A percentile compares a stretch with the other conserved stretches of the same genome.
Evolutionary conservation across 2,329 filamentous ascomycete species (phyloP).

Genomic region (Mollisiaceae sp.): DNA sequence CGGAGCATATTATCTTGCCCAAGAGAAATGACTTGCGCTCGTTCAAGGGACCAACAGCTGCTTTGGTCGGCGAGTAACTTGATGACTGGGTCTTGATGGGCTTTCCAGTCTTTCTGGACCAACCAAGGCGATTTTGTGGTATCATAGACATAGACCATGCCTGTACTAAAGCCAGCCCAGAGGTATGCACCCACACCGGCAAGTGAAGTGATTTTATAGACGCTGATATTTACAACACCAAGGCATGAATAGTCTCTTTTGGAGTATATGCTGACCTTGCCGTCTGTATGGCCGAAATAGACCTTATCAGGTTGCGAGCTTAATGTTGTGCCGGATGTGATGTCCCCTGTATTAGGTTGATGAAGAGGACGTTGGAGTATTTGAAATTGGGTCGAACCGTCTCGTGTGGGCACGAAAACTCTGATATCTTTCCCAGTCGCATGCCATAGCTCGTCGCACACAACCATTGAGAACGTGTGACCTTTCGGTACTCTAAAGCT

Average conservation of each 20-base stretch:
- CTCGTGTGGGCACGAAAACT: slow-evolving; percentile 76
- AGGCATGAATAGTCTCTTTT: slow-evolving; percentile 74
- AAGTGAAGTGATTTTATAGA: slow-evolving; percentile 93
- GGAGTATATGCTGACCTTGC: slow-evolving; percentile 94
- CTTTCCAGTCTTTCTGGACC: slow-evolving; percentile 93
- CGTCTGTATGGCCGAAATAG: slow-evolving; percentile 91
- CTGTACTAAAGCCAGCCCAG: slow-evolving; percentile 95
- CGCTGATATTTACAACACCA: slow-evolving; percentile 82
- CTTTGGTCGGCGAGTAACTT: slow-evolving; percentile 79
- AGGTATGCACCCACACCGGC: slow-evolving; percentile 80
- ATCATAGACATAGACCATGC: slow-evolving; percentile 93
- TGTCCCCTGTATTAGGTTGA: slow-evolving; percentile 78
- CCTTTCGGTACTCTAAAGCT: slow-evolving; percentile 79
- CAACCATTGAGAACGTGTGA: slow-evolving; percentile 86
- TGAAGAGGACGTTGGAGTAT: slow-evolving; percentile 73
- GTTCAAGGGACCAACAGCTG: slow-evolving; percentile 83
- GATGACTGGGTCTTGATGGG: slow-evolving; percentile 82
- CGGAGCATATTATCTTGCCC: slow-evolving; percentile 86
- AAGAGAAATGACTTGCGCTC: slow-evolving; percentile 82
- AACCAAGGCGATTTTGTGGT: slow-evolving; percentile 81
- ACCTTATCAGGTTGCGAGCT: slow-evolving; percentile 77
- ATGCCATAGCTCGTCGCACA: slow-evolving; percentile 86
- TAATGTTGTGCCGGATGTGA: slow-evolving; percentile 81
- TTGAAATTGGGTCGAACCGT: slow-evolving; percentile 74
- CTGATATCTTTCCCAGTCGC: slow-evolving; percentile 86